phyloP scores from a whole-genome alignment of 768 basidiomycete species.

The Suillus americanus region DNA sequence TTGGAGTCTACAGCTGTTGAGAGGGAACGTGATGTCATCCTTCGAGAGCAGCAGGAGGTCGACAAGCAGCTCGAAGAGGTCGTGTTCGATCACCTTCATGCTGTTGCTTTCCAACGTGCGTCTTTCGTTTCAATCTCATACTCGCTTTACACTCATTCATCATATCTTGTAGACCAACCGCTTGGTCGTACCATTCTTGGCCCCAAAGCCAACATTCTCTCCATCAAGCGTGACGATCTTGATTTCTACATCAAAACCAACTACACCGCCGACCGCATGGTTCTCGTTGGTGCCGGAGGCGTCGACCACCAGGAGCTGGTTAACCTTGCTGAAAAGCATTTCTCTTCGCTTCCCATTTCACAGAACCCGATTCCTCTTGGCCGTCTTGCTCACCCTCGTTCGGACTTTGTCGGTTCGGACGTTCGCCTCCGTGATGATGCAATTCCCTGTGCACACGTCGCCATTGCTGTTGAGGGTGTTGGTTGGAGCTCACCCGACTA shows the following conservation, averaged over 20 bases:
- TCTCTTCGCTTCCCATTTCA: slow-evolving; percentile 86
- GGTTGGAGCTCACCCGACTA: slow-evolving; percentile 98
- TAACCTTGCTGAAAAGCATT: slow-evolving; percentile 93
- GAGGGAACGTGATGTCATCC: slow-evolving; percentile 93
- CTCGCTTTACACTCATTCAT: slow-evolving; percentile 5
- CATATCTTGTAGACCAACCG: slow-evolving; percentile 66
- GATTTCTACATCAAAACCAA: slow-evolving; percentile 92
- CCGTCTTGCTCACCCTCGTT: slow-evolving; percentile 70
- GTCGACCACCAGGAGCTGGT: slow-evolving; percentile 91
- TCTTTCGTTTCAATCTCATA: slow-evolving; percentile 12
- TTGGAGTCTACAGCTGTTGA: slow-evolving; percentile 86
- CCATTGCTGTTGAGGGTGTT: slow-evolving; percentile 96
- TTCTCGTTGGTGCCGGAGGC: slow-evolving; percentile 95
- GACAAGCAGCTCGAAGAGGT: slow-evolving; percentile 99
- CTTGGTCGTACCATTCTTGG: slow-evolving; percentile 97
- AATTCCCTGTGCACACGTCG: slow-evolving; percentile 85
- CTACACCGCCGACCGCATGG: slow-evolving; percentile 99
- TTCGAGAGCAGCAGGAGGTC: slow-evolving; percentile 98
- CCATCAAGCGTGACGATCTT: slow-evolving; percentile 90
- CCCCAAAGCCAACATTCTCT: slow-evolving; percentile 93
- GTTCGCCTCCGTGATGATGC: slow-evolving; percentile 95
- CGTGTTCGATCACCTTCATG: slow-evolving; percentile 96
- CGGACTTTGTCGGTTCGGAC: slow-evolving; percentile 89
- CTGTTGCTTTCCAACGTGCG: slow-evolving; percentile 94
- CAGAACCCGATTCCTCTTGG: slow-evolving; percentile 87